These are phyloP conservation scores for Limnanthes douglasii DNA, from an alignment of 345 rosid genomes.

Conservation along the genomic window DNA sequence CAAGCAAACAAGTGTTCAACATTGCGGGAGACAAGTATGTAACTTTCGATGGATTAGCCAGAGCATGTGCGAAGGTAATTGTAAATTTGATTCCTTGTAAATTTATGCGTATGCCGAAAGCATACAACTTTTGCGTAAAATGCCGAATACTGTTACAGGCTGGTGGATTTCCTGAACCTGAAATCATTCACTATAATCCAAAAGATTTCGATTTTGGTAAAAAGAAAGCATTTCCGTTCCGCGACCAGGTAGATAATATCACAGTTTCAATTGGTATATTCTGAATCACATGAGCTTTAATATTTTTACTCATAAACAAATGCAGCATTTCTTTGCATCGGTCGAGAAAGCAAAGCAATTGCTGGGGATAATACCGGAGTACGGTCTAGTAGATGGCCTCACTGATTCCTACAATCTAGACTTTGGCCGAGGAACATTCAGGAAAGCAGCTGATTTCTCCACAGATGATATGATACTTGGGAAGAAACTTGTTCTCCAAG, in stretches of 20 bases:
- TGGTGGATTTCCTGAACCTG: constrained; percentile 93
- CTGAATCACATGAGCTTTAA: background rate
- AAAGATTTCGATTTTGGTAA: constrained; percentile 90
- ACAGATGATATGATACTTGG: constrained; percentile 83
- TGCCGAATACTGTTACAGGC: constrained; percentile 30
- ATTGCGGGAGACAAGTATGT: constrained; percentile 89
- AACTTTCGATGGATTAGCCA: constrained; percentile 84
- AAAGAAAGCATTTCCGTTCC: constrained; percentile 97
- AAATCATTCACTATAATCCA: constrained; percentile 73
- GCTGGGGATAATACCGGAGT: constrained; percentile 65
- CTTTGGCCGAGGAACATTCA: constrained; percentile 75
- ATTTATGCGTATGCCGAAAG: background rate
- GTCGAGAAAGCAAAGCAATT: constrained; percentile 85
- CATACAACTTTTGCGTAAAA: constrained; percentile 3
- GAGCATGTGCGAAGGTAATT: constrained; percentile 88
- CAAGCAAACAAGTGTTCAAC: constrained; percentile 78
- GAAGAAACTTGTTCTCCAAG: constrained; percentile 59
- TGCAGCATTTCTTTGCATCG: constrained; percentile 97
- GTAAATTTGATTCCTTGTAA: background rate
- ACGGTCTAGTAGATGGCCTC: constrained; percentile 80
- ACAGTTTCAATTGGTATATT: constrained; percentile 2
- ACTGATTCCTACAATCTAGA: constrained; percentile 87
- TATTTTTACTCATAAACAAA: background rate
- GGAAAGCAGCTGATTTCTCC: constrained; percentile 87
- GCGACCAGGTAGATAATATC: constrained; percentile 58